phyloP scores from a whole-genome alignment of 192 early-diverging fungal genomes.

The Allomyces arbusculus region DNA sequence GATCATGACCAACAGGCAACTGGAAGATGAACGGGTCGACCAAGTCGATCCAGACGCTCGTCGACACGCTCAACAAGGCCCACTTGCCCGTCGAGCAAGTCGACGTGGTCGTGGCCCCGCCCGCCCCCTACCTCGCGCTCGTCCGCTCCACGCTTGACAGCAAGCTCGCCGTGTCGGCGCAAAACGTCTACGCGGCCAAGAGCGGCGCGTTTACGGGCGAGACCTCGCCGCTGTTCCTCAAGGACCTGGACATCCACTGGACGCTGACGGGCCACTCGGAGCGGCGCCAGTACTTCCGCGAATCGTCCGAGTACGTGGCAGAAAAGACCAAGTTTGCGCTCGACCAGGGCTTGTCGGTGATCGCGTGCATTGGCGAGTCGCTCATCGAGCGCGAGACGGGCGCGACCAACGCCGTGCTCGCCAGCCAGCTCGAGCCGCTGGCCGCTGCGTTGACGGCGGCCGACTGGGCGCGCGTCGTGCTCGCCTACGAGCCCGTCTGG shows the following conservation, averaged over 20 bases:
- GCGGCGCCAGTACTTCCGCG: conserved; percentile 77
- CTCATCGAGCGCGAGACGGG: conserved; percentile 80
- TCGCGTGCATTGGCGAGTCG: conserved; percentile 90
- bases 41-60: conserved; percentile 49
- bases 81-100: conserved; percentile 29
- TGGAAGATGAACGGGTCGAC: conserved; percentile 96
- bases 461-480: conserved; percentile 84
- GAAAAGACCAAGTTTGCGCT: conserved; percentile 78
- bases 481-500: conserved; percentile 99
- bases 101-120: conserved; percentile 96
- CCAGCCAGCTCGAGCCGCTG: conserved; percentile 76
- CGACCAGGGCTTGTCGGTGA: conserved; percentile 70
- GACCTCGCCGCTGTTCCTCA: conserved; percentile 80
- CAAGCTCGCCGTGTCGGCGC: conserved; percentile 78
- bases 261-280: conserved; percentile 97
- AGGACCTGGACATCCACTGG: conserved; percentile 89
- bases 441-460: conserved; percentile 35
- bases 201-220: conserved; percentile 96
- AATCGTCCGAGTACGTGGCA: conserved; percentile 72
- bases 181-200: conserved; percentile 73
- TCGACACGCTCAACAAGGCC: conserved; percentile 55
- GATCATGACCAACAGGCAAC: conserved; percentile 15
- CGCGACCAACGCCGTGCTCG: conserved; percentile 66
- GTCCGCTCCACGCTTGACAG: conserved; percentile 54
- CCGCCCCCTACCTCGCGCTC: conserved; percentile 68